Percentiles rank a stretch among this genome's conserved stretches.
Evolutionary conservation across 306 rosid genomes (phyloP).

Genomic region (Styphnolobium japonicum): DNA sequence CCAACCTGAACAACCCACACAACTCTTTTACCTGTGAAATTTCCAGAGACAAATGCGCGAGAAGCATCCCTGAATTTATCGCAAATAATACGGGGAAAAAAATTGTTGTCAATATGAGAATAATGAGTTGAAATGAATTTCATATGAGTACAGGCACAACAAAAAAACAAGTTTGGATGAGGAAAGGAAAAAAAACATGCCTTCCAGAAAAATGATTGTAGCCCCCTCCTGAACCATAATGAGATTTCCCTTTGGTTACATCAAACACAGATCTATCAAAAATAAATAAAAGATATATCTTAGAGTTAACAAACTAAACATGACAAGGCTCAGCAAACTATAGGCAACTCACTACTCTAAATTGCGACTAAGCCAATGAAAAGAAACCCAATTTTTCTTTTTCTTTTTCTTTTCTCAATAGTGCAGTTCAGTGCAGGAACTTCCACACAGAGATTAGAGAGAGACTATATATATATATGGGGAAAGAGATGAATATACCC

Average conservation of each 20-base stretch:
- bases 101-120: background rate
- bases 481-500: conserved; percentile 52
- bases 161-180: background rate
- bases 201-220: conserved; percentile 96
- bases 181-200: conserved; percentile 29
- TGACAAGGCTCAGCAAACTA: background rate
- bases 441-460: background rate
- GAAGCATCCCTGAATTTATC: conserved; percentile 78
- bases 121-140: conserved; percentile 9
- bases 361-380: background rate
- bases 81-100: background rate
- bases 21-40: conserved; percentile 75
- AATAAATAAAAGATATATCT: background rate
- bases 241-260: conserved; percentile 91
- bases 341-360: background rate
- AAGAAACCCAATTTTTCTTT: background rate
- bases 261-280: conserved; percentile 77
- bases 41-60: conserved; percentile 97
- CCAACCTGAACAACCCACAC: background rate
- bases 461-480: too few species aligned
- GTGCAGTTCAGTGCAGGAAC: background rate
- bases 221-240: conserved; percentile 88
- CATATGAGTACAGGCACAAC: background rate
- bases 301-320: background rate
- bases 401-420: background rate